Evolutionary conservation across 2,329 filamentous ascomycete species (phyloP).

Genomic region (Fusarium sp.): DNA sequence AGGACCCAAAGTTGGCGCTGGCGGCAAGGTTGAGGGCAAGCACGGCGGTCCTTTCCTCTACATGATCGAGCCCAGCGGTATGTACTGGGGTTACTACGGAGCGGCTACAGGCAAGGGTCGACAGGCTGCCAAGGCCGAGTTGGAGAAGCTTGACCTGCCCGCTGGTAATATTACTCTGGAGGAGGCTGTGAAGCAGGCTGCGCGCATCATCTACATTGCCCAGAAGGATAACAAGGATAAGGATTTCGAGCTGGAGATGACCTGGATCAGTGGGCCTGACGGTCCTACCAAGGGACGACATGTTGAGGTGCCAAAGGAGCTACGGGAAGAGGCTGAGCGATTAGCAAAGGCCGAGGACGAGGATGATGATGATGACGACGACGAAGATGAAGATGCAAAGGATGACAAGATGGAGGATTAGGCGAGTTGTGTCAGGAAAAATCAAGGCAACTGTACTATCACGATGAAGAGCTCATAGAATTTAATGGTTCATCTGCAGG

Average conservation of each 20-base stretch:
- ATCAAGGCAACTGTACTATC: conserved; percentile 51
- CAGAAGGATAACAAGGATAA: conserved; percentile 99
- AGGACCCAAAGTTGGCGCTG: conserved; percentile 82
- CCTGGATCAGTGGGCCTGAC: conserved; percentile 88
- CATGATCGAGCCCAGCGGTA: conserved; percentile 98
- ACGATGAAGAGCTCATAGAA: conserved; percentile 52
- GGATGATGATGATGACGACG: conserved; percentile 79
- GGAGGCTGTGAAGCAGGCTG: conserved; percentile 95
- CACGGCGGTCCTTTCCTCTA: conserved; percentile 93
- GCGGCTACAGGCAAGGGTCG: conserved; percentile 97
- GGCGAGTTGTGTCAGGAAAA: conserved; percentile 29
- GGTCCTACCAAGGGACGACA: conserved; percentile 94
- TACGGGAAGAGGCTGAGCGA: conserved; percentile 91
- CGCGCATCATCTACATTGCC: conserved; percentile 95
- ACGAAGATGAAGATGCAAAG: conserved; percentile 70
- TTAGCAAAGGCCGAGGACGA: conserved; percentile 92
- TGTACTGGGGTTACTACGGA: conserved; percentile 99
- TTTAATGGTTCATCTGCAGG: conserved; percentile 49
- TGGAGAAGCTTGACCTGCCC: conserved; percentile 94
- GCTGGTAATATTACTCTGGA: conserved; percentile 81
- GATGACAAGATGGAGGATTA: conserved; percentile 92
- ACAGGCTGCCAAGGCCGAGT: conserved; percentile 96
- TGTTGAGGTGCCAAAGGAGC: conserved; percentile 89
- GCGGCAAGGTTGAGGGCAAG: conserved; percentile 80
- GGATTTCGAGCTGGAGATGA: conserved; percentile 99